phyloP scores from a whole-genome alignment of 257 asterid genomes.

The Pogostemon cablin region DNA sequence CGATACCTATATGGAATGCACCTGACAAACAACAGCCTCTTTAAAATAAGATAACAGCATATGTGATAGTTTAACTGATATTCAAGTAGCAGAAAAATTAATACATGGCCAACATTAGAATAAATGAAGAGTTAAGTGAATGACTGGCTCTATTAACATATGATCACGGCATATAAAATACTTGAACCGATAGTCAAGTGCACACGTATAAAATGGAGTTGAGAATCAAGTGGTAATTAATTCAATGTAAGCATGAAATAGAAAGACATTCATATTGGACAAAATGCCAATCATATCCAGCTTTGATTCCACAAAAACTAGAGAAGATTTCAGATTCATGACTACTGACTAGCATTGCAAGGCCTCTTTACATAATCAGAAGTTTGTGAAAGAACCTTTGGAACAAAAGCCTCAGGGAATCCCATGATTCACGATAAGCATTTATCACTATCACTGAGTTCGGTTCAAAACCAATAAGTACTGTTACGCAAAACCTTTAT shows the following conservation, averaged over 20 bases:
- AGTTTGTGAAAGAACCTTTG: no score
- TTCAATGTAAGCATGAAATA: not conserved
- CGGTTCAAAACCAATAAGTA: no score
- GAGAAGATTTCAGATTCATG: not conserved
- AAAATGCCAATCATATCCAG: not conserved
- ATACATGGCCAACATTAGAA: not conserved
- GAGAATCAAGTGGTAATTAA: no score
- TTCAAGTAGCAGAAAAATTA: not conserved
- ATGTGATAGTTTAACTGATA: not conserved
- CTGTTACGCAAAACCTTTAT: no score
- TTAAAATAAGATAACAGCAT: not conserved
- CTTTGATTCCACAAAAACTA: not conserved
- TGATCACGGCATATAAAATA: no score
- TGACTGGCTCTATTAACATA: no score
- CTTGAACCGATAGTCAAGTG: no score
- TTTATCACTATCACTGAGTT: no score
- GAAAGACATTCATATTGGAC: not conserved
- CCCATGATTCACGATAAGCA: no score
- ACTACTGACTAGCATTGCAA: not conserved
- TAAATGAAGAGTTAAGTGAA: no score
- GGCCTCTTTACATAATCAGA: not conserved
- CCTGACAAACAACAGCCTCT: constrained; percentile 27
- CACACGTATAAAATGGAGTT: no score
- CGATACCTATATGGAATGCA: constrained; percentile 42
- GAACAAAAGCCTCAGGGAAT: no score